phyloP scores from a whole-genome alignment of 2,329 filamentous ascomycete genomes.

The Cladosporium sp. region DNA sequence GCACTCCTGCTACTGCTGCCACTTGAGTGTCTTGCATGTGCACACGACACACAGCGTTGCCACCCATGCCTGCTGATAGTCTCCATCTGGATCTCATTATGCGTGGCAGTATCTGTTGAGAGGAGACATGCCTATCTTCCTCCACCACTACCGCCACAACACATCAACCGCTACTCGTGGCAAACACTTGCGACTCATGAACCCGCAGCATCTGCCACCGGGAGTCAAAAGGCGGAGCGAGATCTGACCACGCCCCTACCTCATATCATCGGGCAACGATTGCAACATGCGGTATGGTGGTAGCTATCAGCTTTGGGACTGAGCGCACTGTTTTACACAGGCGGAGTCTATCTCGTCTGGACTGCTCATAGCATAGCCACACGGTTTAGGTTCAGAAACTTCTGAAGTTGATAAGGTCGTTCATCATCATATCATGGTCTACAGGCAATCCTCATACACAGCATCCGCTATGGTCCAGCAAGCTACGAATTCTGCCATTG shows the following conservation, averaged over 20 bases:
- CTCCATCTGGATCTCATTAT: neutral
- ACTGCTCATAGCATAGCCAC: neutral
- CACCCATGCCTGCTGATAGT: neutral
- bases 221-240: neutral
- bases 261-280: neutral
- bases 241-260: neutral
- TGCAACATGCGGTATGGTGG: neutral
- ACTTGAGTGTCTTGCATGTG: slow-evolving; percentile 1
- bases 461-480: neutral
- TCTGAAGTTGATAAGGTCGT: neutral
- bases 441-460: neutral
- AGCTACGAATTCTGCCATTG: neutral
- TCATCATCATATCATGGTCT: neutral
- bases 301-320: neutral
- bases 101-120: neutral
- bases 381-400: neutral
- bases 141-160: neutral
- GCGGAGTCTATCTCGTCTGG: neutral
- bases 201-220: neutral
- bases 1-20: slow-evolving; percentile 13
- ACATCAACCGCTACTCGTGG: neutral
- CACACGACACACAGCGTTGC: neutral
- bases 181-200: neutral
- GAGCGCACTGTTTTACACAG: neutral
- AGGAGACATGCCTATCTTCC: neutral